A percentile compares a stretch with the other conserved stretches of the same genome.
Conservation (phyloP, 2,329 filamentous ascomycete species). For the Chaetomiaceae sp. region DNA sequence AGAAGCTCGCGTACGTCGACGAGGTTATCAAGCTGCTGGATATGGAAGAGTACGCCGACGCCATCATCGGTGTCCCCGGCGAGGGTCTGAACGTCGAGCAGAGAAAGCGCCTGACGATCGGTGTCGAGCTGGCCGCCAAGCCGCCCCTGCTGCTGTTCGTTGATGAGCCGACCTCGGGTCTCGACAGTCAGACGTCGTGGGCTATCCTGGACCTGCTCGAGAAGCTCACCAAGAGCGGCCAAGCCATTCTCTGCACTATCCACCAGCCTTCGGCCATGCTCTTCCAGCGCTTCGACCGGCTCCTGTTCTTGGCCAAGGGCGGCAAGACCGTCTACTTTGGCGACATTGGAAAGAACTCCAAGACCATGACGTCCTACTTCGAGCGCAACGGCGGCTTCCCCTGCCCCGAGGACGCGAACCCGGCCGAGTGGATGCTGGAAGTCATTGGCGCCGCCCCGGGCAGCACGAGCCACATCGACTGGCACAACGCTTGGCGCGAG, state of each 20-base stretch:
- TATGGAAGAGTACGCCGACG: slow-evolving; percentile 86
- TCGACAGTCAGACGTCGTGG: slow-evolving; percentile 92
- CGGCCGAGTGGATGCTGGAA: slow-evolving; percentile 74
- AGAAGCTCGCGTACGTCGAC: slow-evolving; percentile 83
- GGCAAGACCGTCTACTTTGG: slow-evolving; percentile 79
- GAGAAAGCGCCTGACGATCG: slow-evolving; percentile 78
- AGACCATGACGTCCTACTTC: slow-evolving; percentile 67
- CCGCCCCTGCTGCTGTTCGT: slow-evolving; percentile 85
- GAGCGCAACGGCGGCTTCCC: slow-evolving; percentile 62
- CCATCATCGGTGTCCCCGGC: slow-evolving; percentile 83
- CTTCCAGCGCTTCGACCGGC: slow-evolving; percentile 83
- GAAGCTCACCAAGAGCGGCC: slow-evolving; percentile 82
- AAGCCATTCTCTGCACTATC: slow-evolving; percentile 94
- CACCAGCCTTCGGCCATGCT: slow-evolving; percentile 96
- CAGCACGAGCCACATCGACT: slow-evolving; percentile 58
- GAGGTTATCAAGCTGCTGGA: slow-evolving; percentile 87
- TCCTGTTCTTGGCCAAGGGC: slow-evolving; percentile 71
- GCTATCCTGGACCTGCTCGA: slow-evolving; percentile 83
- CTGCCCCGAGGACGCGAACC: slow-evolving; percentile 67
- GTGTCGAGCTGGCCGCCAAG: slow-evolving; percentile 92
- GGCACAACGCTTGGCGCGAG: slow-evolving; percentile 58
- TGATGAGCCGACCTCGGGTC: slow-evolving; percentile 90
- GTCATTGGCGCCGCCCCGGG: slow-evolving; percentile 61
- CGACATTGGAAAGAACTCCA: slow-evolving; percentile 67
- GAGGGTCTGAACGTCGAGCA: slow-evolving; percentile 74